Evolutionary conservation across 2,329 filamentous ascomycete genomes (phyloP), one percentile per base, ranked within the genome.

Genomic region (Aspergillus sp.): DNA sequence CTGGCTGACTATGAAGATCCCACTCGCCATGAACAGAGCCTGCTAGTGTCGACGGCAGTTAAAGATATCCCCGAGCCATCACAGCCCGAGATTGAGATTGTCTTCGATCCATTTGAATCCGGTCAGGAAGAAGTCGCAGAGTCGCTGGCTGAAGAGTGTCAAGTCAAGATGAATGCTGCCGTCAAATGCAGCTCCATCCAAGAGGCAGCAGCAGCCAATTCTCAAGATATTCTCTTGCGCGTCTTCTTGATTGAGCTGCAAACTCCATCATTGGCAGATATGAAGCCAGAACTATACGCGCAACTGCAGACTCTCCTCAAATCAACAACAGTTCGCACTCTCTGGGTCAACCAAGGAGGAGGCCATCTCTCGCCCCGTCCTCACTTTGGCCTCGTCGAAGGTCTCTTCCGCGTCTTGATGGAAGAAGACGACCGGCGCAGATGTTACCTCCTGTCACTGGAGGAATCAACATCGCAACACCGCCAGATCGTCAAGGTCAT

Each of bases 1-100:
- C 10, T 52, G 7, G 28, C 41, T 33, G 52, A 54, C 34, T 53
- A 47, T 32, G 39, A 40, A n/a, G 35, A 50, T 9, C n/a, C 33
- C 3, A 9, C 13, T 3, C 43, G 38, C 13, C 44, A 47, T 28
- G 48, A 51, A 31, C 33, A 32, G 9, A 44, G 38, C 28, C 7
- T 52, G 9, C 46, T 53, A 3, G 40, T 49, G 11, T 46, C 51
- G 8, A 52, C 45, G 26, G 51, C 51, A 1, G 28, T 42, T 12
- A 7, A 28, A 7, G 19, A 40, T 6, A 28, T 6, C 6, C 1
- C 37, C 19, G 19, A 19, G 19, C 19, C 19, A 19, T 19, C 19
- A 19, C 19, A 19, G 19, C 19, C 19, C 19, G 19, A 19, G 19
- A 19, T 19, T 19, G 19, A 19, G 19, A 19, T 19, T 19, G 19